These are phyloP conservation scores for Suhomyces vadensis DNA, from an alignment of 805 yeast species.

Conservation along the genomic window DNA sequence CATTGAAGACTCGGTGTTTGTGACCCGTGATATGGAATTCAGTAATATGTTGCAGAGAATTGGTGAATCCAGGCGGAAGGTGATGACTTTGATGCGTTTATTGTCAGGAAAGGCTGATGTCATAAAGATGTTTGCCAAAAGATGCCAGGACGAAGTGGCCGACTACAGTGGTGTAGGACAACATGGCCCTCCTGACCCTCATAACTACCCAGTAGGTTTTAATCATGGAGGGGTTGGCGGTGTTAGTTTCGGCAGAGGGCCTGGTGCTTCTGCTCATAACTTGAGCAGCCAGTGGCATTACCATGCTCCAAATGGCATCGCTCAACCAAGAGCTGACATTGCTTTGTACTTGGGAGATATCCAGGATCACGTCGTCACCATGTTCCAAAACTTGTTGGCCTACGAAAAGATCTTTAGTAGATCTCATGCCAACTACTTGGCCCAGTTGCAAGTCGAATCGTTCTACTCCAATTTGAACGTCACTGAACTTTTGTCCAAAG, in stretches of 20 bases:
- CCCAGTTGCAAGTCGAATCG: slow-evolving; percentile 31
- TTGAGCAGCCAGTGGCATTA: slow-evolving; percentile 10
- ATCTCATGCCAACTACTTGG: slow-evolving; percentile 31
- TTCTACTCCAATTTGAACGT: slow-evolving; percentile 28
- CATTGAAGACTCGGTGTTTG: slow-evolving; percentile 29
- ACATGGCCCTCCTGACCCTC: slow-evolving; percentile 4
- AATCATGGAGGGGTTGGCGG: slow-evolving; percentile 21
- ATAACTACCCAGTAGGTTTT: slow-evolving; percentile 14
- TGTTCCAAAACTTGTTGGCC: slow-evolving; percentile 31
- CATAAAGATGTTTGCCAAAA: slow-evolving; percentile 30
- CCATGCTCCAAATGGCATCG: slow-evolving; percentile 13
- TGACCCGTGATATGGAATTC: slow-evolving; percentile 23
- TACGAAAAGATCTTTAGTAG: slow-evolving; percentile 30
- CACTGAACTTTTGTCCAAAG: slow-evolving; percentile 27
- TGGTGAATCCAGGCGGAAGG: slow-evolving; percentile 30
- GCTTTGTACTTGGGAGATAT: slow-evolving; percentile 32
- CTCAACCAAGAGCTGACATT: slow-evolving; percentile 32
- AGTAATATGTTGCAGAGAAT: slow-evolving; percentile 26
- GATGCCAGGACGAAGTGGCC: slow-evolving; percentile 29
- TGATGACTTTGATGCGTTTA: slow-evolving; percentile 32
- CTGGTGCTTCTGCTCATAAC: slow-evolving; percentile 26
- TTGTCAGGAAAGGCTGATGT: slow-evolving; percentile 32
- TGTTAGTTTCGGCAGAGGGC: slow-evolving; percentile 37
- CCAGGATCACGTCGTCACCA: slow-evolving; percentile 34
- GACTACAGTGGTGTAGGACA: slow-evolving; percentile 5